Percentiles rank a stretch among this genome's conserved stretches.
Conservation (phyloP, 345 rosid genomes). For the Mangifera indica region DNA sequence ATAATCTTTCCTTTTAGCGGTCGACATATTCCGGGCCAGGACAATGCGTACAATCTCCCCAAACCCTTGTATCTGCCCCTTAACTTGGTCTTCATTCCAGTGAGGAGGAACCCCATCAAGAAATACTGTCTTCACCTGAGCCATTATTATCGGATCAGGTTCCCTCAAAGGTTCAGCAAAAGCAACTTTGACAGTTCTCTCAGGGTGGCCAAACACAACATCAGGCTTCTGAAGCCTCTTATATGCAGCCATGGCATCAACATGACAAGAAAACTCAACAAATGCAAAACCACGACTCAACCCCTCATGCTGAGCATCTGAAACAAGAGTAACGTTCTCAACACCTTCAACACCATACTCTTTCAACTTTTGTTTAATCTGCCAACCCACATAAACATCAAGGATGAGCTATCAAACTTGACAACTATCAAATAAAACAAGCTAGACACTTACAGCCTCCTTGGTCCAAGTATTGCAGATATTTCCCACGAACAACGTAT, state of each 20-base stretch:
- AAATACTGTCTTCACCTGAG: slow-evolving; percentile 61
- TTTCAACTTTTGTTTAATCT: slow-evolving; percentile 61
- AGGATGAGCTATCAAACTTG: slow-evolving; percentile 22
- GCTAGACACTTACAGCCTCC: slow-evolving; percentile 55
- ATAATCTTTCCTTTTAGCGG: slow-evolving; percentile 64
- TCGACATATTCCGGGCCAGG: slow-evolving; percentile 61
- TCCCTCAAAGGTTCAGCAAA: slow-evolving; percentile 66
- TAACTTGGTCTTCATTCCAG: slow-evolving; percentile 57
- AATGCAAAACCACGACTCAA: slow-evolving; percentile 73
- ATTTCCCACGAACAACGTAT: slow-evolving; percentile 61
- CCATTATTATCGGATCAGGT: slow-evolving; percentile 69
- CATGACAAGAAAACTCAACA: slow-evolving; percentile 58
- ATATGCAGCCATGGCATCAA: slow-evolving; percentile 63
- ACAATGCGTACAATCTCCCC: slow-evolving; percentile 51
- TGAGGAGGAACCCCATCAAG: slow-evolving; percentile 63
- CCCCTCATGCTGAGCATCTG: slow-evolving; percentile 62
- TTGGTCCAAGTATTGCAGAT: slow-evolving; percentile 72
- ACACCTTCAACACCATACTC: slow-evolving; percentile 55
- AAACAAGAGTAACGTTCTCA: slow-evolving; percentile 53
- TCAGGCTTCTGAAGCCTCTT: slow-evolving; percentile 69
- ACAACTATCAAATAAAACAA: slow-evolving; percentile 2
- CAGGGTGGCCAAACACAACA: slow-evolving; percentile 61
- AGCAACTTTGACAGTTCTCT: slow-evolving; percentile 70
- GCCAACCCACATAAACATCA: slow-evolving; percentile 21
- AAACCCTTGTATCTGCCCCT: slow-evolving; percentile 39